These are phyloP conservation scores for Epichloe gansuensis DNA, from an alignment of 2,329 filamentous ascomycete species.

Conservation along the genomic window DNA sequence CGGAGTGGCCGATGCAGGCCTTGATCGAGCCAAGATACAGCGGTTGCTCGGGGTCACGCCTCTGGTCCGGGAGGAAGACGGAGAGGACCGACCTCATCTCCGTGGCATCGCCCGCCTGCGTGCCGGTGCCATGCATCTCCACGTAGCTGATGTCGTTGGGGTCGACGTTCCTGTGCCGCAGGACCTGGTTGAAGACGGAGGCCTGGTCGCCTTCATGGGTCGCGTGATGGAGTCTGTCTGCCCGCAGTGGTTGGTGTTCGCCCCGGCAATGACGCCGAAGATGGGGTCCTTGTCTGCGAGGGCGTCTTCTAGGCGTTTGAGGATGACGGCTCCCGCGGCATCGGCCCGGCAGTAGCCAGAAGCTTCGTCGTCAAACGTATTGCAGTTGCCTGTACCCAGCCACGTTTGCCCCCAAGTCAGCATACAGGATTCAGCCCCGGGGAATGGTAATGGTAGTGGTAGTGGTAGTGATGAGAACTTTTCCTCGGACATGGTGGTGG, in stretches of 20 bases:
- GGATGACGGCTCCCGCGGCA: conserved; percentile 57
- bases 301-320: conserved; percentile 72
- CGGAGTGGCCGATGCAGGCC: conserved; percentile 50
- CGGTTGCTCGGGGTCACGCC: conserved; percentile 34
- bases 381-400: background rate
- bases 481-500: too few species aligned
- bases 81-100: conserved; percentile 69
- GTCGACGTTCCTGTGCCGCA: conserved; percentile 61
- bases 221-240: conserved; percentile 74
- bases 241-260: conserved; percentile 70
- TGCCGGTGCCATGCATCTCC: conserved; percentile 87
- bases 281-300: conserved; percentile 63
- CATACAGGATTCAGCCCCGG: too few species aligned
- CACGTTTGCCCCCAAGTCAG: too few species aligned
- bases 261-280: conserved; percentile 62
- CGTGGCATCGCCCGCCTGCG: conserved; percentile 71
- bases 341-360: conserved; percentile 78
- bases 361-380: conserved; percentile 26
- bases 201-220: conserved; percentile 65
- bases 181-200: conserved; percentile 49
- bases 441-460: too few species aligned
- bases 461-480: too few species aligned
- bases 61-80: conserved; percentile 34
- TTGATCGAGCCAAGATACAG: conserved; percentile 52
- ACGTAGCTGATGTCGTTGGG: conserved; percentile 69